These are phyloP conservation scores for Polyplosphaeria fusca DNA, from an alignment of 495 filamentous ascomycete species.

Conservation along the genomic window DNA sequence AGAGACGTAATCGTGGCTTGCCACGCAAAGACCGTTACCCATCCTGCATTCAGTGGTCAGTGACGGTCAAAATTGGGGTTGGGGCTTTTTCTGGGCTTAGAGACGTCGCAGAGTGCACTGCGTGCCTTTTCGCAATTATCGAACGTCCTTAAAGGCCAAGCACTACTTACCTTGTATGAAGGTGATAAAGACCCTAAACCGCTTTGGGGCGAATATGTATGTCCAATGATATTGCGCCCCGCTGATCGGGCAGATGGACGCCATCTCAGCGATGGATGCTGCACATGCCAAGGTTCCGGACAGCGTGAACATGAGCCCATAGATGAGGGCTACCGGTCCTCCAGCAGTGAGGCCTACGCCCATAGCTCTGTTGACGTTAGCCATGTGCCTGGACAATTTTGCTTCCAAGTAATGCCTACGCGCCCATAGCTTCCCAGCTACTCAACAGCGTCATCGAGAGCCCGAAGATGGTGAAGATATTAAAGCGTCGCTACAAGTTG, in stretches of 20 bases:
- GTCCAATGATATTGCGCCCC: slow-evolving; percentile 29
- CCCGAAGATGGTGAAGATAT: background rate
- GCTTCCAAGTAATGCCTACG: background rate
- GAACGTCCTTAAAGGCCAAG: no score
- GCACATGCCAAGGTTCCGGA: slow-evolving; percentile 31
- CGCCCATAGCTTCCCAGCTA: background rate
- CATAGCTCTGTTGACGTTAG: background rate
- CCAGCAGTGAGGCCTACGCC: background rate
- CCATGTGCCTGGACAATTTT: no score
- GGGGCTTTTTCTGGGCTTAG: no score
- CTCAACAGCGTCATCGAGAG: background rate
- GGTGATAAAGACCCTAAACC: background rate
- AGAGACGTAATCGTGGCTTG: slow-evolving; percentile 36
- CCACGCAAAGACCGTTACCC: slow-evolving; percentile 40
- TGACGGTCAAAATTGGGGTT: no score
- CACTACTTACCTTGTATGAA: slow-evolving; percentile 21
- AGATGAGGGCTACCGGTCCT: background rate
- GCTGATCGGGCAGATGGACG: slow-evolving; percentile 15
- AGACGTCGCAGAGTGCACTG: no score
- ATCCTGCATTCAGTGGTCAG: slow-evolving; percentile 28
- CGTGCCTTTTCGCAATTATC: no score
- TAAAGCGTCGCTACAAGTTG: background rate
- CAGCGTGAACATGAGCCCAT: background rate
- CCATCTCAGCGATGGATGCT: slow-evolving; percentile 26
- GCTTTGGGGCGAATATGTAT: slow-evolving; percentile 8